Evolutionary conservation across 805 yeast species (phyloP), one percentile per base, ranked within the genome.

Genomic region (Barnettozyma salicaria): DNA sequence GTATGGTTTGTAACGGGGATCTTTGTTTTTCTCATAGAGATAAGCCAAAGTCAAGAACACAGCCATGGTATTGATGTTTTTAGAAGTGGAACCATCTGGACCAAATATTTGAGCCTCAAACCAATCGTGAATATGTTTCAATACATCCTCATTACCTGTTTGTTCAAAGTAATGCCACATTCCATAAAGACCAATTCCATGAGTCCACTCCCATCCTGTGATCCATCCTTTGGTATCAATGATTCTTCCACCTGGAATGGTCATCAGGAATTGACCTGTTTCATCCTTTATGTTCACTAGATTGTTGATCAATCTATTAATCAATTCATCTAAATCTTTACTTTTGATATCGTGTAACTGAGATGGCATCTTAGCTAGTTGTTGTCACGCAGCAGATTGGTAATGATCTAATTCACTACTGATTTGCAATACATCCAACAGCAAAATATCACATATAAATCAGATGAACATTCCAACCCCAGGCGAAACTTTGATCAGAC

Each of bases 131-230:
- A 40, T 32, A 25, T 40, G 37, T 6, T 26, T 19, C 16, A 41
- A 18, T 7, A 41, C 42, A 12, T 37, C 13, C 2, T 19, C 24
- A 27, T 31, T 22, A 23, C 31, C 34, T 11, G 34, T 37, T 21
- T 16, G 36, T 19, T 37, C 39, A 13, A 13, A 41, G 16, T 41
- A 38, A 13, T 41, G 44, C 44, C 44, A 41, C 44, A 41, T 41
- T 7, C 44, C 44, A 22, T 41, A 41, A 3, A 41, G 23, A 18
- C 44, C 44, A 25, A 41, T 41, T 17, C 44, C 44, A 25, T 41
- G 44, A 18, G 44, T 41, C 44, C 44, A 41, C 35, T 41, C 44
- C 44, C 44, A 41, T 6, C 44, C 44, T 13, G 44, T 41, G 32
- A 41, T 37, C 44, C 44, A 41, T 8, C 44, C 44, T 28, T 41